Conservation (phyloP, 768 basidiomycete genomes). For the Boletus patriciae region DNA sequence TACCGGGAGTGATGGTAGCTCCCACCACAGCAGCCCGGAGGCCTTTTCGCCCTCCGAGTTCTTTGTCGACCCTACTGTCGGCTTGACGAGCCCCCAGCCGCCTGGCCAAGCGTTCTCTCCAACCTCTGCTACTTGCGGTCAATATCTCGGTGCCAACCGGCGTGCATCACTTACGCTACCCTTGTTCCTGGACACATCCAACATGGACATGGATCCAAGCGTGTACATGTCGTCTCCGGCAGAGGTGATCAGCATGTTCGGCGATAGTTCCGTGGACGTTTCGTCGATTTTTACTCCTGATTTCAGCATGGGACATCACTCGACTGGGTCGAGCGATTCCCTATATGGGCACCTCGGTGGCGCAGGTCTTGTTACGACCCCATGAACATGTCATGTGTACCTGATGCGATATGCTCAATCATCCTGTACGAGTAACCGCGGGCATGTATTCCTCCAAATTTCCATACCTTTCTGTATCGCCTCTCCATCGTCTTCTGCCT, state of each 20-base stretch:
- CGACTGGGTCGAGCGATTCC: constrained; percentile 26
- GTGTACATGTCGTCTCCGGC: constrained; percentile 55
- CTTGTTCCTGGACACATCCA: constrained; percentile 30
- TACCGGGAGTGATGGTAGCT: constrained; percentile 46
- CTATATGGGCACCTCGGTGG: constrained; percentile 29
- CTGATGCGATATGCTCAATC: constrained; percentile 2
- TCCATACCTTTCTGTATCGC: constrained; percentile 12
- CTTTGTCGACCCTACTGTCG: constrained; percentile 47
- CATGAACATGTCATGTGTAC: constrained; percentile 15
- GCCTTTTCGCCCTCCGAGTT: constrained; percentile 65
- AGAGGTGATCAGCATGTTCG: constrained; percentile 64
- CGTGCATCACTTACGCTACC: constrained; percentile 26
- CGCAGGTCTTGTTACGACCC: constrained; percentile 28
- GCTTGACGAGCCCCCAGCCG: constrained; percentile 28
- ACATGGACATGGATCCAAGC: constrained; percentile 50
- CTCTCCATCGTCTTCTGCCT: neutral
- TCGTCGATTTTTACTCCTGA: constrained; percentile 34
- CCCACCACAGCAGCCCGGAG: constrained; percentile 58
- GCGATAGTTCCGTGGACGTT: constrained; percentile 42
- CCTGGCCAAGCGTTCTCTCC: constrained; percentile 23
- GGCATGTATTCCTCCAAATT: constrained; percentile 1
- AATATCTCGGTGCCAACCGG: constrained; percentile 26
- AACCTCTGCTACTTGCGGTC: constrained; percentile 16
- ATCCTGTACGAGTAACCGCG: constrained; percentile 19
- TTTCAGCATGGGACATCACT: constrained; percentile 30